Evolutionary conservation across 768 basidiomycete genomes (phyloP), one percentile per base, ranked within the genome.

Genomic region (Lactifluus echinatus): DNA sequence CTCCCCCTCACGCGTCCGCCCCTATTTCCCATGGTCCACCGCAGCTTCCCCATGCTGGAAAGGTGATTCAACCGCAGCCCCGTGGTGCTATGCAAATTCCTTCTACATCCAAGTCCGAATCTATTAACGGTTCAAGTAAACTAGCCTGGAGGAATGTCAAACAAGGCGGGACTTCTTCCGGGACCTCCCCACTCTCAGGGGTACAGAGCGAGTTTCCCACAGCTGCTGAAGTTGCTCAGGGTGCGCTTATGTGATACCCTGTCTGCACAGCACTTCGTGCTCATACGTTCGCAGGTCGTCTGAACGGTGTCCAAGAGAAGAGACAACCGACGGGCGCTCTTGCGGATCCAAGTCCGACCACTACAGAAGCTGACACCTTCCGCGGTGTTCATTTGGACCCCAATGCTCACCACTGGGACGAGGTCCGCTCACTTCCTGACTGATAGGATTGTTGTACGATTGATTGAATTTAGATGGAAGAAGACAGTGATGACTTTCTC

Each of bases 341-440:
- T 19, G 70, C 71, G 8, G 68, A 76, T 8, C 79, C 79, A 64
- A 84, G 85, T 68, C 83, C 83, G 66, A 79, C 83, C 17, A 72
- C 83, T 53, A 87, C 93, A 67, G 89, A 91, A 65, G 85, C 93
- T 7, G 95, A 96, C 69, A 87, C 93, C 0, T 99, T 99, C 72
- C 81, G 93, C 37, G 94, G 94, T 0, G 85, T 92, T 1, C 93
- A 98, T 70, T 74, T 97, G 46, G 86, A 96, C 71, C 90, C 93
- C 48, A 94, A 94, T 65, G 84, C 89, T 3, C 89, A 93, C 67
- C 93, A 97, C 68, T 99, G 96, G 96, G 96, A 97, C 64, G 93
- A 96, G 79, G 94, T 97, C 61, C 60, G 88, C 64, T 59, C 33
- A 44, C 15, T 57, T 34, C 11, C 43, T 62, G 8, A 56, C 37